Conservation (phyloP, 192 early-diverging fungal genomes). For the Dimargaris verticillata region DNA sequence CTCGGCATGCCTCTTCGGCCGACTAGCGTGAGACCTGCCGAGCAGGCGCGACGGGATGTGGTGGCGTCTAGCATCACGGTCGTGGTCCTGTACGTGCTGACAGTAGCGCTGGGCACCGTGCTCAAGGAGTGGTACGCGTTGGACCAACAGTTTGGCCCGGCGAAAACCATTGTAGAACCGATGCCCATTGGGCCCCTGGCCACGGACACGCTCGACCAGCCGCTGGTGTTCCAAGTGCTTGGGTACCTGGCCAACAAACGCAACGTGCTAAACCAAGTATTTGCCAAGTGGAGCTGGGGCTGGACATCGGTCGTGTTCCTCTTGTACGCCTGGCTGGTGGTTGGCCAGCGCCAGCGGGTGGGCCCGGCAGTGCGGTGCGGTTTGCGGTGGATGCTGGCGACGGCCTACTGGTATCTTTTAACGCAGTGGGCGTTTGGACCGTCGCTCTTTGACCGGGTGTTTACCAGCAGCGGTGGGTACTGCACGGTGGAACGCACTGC, state of each 20-base stretch:
- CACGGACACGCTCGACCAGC: not conserved
- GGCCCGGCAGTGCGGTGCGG: conserved; percentile 13
- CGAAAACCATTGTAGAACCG: too few relatives aligned
- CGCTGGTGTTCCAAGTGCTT: not conserved
- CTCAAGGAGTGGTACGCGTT: conserved; percentile 8
- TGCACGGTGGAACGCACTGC: conserved; percentile 19
- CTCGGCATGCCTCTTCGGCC: too few relatives aligned
- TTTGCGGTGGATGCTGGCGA: conserved; percentile 39
- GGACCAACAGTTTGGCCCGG: not conserved
- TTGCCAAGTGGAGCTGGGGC: conserved; percentile 76
- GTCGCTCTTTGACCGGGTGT: conserved; percentile 62
- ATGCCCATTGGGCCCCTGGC: not conserved
- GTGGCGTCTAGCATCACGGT: not conserved
- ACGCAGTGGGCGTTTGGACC: conserved; percentile 79
- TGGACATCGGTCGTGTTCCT: conserved; percentile 61
- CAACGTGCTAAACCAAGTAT: conserved; percentile 57
- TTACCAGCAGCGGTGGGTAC: conserved; percentile 46
- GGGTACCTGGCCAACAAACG: conserved; percentile 41
- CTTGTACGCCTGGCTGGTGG: conserved; percentile 23
- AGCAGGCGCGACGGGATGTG: not conserved
- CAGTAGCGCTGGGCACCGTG: not conserved
- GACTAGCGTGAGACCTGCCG: not conserved
- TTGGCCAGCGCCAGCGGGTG: conserved; percentile 14
- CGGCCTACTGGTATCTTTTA: conserved; percentile 68
- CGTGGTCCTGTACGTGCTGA: not conserved